These are phyloP conservation scores for Fulvia fulva DNA, from an alignment of 2,329 filamentous ascomycete genomes.

Conservation along the genomic window DNA sequence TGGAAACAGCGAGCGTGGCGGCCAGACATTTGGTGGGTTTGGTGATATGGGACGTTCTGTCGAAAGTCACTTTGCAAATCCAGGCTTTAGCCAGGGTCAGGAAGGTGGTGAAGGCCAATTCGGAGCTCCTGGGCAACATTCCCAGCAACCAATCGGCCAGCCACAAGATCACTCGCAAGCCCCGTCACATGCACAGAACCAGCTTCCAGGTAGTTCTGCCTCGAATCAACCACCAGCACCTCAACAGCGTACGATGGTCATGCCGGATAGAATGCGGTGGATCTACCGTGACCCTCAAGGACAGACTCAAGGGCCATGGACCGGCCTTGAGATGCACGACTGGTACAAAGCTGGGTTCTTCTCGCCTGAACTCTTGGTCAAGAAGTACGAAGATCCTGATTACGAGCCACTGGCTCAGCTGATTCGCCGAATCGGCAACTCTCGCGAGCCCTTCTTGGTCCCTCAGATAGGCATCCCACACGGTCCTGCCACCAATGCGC, in stretches of 20 bases:
- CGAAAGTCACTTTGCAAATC: constrained; percentile 51
- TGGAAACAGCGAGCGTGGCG: constrained; percentile 40
- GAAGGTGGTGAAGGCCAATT: constrained; percentile 17
- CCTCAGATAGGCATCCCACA: constrained; percentile 95
- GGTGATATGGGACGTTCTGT: constrained; percentile 41
- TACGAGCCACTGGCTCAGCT: constrained; percentile 94
- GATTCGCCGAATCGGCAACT: constrained; percentile 93
- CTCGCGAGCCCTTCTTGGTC: constrained; percentile 92
- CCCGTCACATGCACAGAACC: constrained; percentile 18
- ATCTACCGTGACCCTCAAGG: constrained; percentile 95
- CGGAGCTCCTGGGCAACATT: constrained; percentile 17
- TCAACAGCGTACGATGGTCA: constrained; percentile 87
- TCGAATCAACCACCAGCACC: constrained; percentile 63
- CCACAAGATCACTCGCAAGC: constrained; percentile 15
- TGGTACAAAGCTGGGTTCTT: constrained; percentile 99
- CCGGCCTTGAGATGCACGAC: constrained; percentile 97
- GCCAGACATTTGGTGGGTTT: constrained; percentile 25
- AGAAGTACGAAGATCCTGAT: constrained; percentile 87
- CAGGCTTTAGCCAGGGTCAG: constrained; percentile 21
- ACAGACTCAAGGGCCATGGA: constrained; percentile 89
- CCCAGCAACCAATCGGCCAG: constrained; percentile 8
- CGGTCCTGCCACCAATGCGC: constrained; percentile 56
- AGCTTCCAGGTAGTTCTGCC: constrained; percentile 47
- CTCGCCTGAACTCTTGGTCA: constrained; percentile 87
- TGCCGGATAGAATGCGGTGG: constrained; percentile 99